Base-by-base conservation (phyloP, 768 basidiomycete species). In the Gloeophyllum trabeum region DNA sequence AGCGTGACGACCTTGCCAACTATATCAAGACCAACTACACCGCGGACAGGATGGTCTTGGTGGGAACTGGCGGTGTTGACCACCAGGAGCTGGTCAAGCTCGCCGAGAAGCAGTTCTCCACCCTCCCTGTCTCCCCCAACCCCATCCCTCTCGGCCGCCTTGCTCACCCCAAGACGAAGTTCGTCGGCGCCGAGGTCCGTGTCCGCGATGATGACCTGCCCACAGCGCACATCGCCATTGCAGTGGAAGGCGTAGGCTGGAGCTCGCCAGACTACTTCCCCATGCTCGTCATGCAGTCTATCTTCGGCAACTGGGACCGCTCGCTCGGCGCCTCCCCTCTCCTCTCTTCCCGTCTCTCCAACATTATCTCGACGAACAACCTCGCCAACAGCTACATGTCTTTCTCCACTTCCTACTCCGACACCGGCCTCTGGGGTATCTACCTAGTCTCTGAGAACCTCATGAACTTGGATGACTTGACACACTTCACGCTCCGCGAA, bases 361-460 rank as follows among this genome's bases (percentile, higher is more conserved):
- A 93, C 62, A 84, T 91, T 61, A 73, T 98, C 54, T 87, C 90
- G 26, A 70, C 74, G 42, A 81, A 97, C 75, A 87, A 89, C 72
- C 89, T 98, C 58, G 96, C 96, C 56, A 99, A 98, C 72, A 90
- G 85, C 45, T 99, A 87, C 83, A 94, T 97, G 89, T 89, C 86
- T 41, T 99, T 98, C 81, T 94, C 91, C 14, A 98, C 94, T 1
- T 90, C 86, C 4, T 99, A 99, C 71, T 91, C 92, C 4, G 96
- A 99, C 63, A 98, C 93, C 16, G 96, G 96, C 44, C 79, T 98
- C 24, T 99, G 94, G 96, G 94, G 94, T 54, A 90, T 97, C 63
- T 98, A 99, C 72, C 66, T 96, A 42, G 89, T 93, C 45, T 80
- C 88, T 14, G 96, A 99, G 73, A 97, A 97, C 73, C 57, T 91